Conservation (phyloP, 2,329 filamentous ascomycete species). For the Elsinoe ampelina region DNA sequence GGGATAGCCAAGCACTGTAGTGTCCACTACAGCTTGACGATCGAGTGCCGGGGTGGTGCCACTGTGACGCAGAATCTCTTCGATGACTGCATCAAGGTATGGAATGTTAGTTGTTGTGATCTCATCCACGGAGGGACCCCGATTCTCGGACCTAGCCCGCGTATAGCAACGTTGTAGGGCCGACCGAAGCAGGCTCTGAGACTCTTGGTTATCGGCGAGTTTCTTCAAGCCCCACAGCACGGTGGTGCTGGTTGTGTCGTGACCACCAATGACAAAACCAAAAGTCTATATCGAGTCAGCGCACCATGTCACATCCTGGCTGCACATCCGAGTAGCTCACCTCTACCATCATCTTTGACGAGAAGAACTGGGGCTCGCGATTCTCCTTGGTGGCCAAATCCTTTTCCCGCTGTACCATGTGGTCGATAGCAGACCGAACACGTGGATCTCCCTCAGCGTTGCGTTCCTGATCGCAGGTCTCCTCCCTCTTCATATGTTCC, state of each 20-base stretch:
- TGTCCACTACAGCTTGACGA: constrained; percentile 30
- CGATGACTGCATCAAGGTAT: constrained; percentile 36
- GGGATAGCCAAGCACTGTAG: constrained; percentile 32
- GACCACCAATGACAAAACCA: constrained; percentile 32
- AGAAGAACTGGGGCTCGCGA: constrained; percentile 15
- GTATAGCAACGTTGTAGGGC: constrained; percentile 20
- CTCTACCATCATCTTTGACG: background rate
- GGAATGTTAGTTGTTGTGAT: constrained; percentile 26
- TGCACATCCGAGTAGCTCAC: background rate
- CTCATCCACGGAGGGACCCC: constrained; percentile 25
- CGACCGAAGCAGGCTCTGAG: constrained; percentile 30
- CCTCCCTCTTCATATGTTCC: constrained; percentile 13
- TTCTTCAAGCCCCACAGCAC: constrained; percentile 34
- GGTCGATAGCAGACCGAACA: constrained; percentile 29
- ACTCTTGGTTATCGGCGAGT: constrained; percentile 27
- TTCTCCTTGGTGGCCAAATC: constrained; percentile 28
- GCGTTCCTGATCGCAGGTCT: constrained; percentile 22
- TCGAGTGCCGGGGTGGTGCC: constrained; percentile 21
- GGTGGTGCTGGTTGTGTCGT: constrained; percentile 38
- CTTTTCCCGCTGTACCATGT: constrained; percentile 28
- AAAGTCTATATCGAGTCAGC: constrained; percentile 9
- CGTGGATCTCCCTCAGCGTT: background rate
- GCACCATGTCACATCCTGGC: constrained; percentile 16
- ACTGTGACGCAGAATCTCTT: constrained; percentile 33
- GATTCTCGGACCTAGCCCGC: constrained; percentile 13